phyloP scores from a whole-genome alignment of 1,284 basidiomycete genomes.

The Neotropicomus parvogracilis region DNA sequence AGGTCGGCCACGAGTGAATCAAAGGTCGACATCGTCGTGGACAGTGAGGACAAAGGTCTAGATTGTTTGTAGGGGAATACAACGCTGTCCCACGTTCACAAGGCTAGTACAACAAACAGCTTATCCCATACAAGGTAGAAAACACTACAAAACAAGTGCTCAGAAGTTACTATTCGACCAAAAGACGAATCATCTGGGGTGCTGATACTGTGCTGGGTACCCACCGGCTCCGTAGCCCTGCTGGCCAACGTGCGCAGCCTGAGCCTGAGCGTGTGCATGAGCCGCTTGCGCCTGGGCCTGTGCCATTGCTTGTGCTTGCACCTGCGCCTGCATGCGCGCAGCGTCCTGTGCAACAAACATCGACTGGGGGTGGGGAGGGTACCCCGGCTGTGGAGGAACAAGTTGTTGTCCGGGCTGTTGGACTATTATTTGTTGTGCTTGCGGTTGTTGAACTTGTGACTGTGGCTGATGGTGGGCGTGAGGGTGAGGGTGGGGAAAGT shows the following conservation, averaged over 20 bases:
- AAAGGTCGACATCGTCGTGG: constrained; percentile 58
- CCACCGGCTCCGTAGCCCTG: constrained; percentile 29
- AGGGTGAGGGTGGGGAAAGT: constrained; percentile 60
- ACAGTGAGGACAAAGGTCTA: constrained; percentile 7
- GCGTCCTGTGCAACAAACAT: constrained; percentile 34
- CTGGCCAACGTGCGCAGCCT: constrained; percentile 26
- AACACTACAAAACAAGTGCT: constrained; percentile 15
- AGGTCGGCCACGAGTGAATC: constrained; percentile 81
- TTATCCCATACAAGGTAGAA: neutral
- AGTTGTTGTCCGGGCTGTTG: constrained; percentile 39
- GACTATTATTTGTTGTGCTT: constrained; percentile 28
- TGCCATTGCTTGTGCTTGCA: constrained; percentile 37
- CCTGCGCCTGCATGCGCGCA: constrained; percentile 40
- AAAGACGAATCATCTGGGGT: constrained; percentile 24
- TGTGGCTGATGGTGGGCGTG: constrained; percentile 45
- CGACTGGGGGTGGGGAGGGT: constrained; percentile 39
- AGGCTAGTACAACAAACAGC: constrained; percentile 6
- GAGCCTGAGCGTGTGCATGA: constrained; percentile 37
- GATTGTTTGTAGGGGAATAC: too few species aligned
- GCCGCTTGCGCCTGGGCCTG: constrained; percentile 41
- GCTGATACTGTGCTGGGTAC: constrained; percentile 34
- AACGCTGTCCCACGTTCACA: constrained; percentile 27
- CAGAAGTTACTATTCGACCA: neutral
- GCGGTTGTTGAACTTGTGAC: constrained; percentile 46
- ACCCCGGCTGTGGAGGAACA: constrained; percentile 34